phyloP scores from a whole-genome alignment of 73 alveolate genomes.

The Paramecium primaurelia region DNA sequence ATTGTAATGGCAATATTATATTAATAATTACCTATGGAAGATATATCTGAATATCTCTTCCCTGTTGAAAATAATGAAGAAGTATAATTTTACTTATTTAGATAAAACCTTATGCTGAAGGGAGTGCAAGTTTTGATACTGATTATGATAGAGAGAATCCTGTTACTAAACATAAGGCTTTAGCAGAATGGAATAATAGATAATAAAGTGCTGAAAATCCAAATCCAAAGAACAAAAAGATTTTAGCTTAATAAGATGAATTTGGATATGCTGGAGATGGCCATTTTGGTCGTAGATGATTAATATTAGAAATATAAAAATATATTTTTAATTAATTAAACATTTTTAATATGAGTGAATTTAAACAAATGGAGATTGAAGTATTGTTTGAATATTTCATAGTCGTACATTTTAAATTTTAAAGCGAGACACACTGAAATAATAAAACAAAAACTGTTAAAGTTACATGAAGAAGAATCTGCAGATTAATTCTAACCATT shows the following conservation, averaged over 20 bases:
- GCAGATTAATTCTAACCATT: neutral
- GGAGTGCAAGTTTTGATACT: constrained; percentile 54
- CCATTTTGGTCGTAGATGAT: neutral
- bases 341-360: neutral
- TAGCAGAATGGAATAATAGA: neutral
- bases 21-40: constrained; percentile 48
- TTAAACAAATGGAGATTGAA: constrained; percentile 17
- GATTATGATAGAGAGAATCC: constrained; percentile 67
- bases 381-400: neutral
- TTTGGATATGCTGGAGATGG: neutral
- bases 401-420: constrained; percentile 8
- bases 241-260: neutral
- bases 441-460: neutral
- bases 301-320: neutral
- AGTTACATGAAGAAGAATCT: neutral
- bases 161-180: constrained; percentile 44
- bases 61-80: constrained; percentile 54
- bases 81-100: neutral
- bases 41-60: constrained; percentile 47
- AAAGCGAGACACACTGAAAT: neutral
- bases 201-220: neutral
- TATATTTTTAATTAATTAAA: neutral
- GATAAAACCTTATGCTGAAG: constrained; percentile 56
- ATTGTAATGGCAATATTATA: constrained; percentile 41
- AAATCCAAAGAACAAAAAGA: neutral